Evolutionary conservation across 768 basidiomycete genomes (phyloP), one percentile per base, ranked within the genome.

Genomic region (Rhodotorula kratochvilovae): DNA sequence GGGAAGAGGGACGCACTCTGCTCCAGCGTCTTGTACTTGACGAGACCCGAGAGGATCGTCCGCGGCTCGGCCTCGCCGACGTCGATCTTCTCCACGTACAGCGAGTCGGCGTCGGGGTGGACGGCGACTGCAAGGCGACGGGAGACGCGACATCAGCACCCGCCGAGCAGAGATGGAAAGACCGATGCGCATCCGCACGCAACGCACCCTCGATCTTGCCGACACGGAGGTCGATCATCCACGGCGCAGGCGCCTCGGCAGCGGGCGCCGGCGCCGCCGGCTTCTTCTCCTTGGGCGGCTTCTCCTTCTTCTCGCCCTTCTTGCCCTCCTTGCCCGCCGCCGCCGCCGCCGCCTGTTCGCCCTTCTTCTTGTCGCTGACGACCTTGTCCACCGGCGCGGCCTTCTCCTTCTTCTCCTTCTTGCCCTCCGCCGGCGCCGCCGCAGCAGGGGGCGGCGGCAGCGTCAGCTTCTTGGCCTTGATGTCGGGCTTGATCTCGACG

Each of bases 61-160:
- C 96, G 85, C 39, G 96, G 96, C 35, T 93, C 95, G 1, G 89
- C 88, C 81, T 97, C 94, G 66, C 93, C 96, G 58, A 98, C 82
- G 80, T 99, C 93, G 74, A 98, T 95, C 90, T 93, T 90, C 85
- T 98, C 95, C 71, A 98, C 86, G 79, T 98, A 99, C n/a, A 99
- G 85, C 61, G 91, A 88, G 78, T 98, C 96, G 5, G 96, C 96
- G 78, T 99, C 96, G 25, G 96, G 95, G 79, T 99, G 96, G 77
- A 90, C 91, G 81, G 87, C 88, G 77, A 98, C 95, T 95, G 78
- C 17, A 16, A n/a, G 56, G 43, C 23, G 23, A 1, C 25, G 16
- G n/a, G 29, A 43, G 43, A 27, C 48, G 60, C 2, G 29, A 12
- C 35, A 45, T 42, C 45, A 61, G n/a, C n/a, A 29, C 29, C 27